Evolutionary conservation across 1,139 yeast species (phyloP).

Genomic region (Candida tropicalis): DNA sequence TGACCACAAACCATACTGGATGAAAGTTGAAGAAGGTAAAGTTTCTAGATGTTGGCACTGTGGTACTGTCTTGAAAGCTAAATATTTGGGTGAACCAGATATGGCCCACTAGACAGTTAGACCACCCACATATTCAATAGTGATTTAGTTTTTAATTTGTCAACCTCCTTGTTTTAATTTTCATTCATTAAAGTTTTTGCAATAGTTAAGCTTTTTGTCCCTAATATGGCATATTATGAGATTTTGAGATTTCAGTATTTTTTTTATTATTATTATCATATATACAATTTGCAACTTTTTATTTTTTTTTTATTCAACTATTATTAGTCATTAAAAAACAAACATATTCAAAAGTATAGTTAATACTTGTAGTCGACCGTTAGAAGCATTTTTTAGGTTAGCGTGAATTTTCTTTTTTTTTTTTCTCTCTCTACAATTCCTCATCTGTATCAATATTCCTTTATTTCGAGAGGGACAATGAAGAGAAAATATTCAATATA

Average conservation of each 20-base stretch:
- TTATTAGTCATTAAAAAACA: neutral
- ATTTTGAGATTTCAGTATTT: constrained; percentile 1
- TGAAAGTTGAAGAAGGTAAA: constrained; percentile 82
- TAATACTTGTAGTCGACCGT: neutral
- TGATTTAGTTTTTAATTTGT: no score
- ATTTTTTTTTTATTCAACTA: neutral
- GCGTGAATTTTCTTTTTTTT: no score
- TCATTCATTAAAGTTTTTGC: constrained; percentile 2
- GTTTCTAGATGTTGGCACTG: constrained; percentile 99
- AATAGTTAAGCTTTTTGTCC: neutral
- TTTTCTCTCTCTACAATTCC: no score
- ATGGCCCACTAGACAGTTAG: constrained; percentile 50
- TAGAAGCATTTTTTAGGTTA: neutral
- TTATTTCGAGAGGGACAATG: no score
- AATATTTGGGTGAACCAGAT: constrained; percentile 83
- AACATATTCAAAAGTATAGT: neutral
- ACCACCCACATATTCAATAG: neutral
- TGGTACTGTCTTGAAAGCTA: constrained; percentile 90
- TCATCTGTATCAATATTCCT: no score
- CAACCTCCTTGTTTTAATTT: neutral
- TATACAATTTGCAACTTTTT: constrained; percentile 2
- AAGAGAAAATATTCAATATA: no score
- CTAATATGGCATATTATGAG: constrained; percentile 1
- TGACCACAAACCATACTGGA: constrained; percentile 89
- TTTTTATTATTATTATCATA: neutral